Percentiles rank a stretch among this genome's conserved stretches.
phyloP scores from a whole-genome alignment of 768 basidiomycete genomes.

The Zangia roseola region DNA sequence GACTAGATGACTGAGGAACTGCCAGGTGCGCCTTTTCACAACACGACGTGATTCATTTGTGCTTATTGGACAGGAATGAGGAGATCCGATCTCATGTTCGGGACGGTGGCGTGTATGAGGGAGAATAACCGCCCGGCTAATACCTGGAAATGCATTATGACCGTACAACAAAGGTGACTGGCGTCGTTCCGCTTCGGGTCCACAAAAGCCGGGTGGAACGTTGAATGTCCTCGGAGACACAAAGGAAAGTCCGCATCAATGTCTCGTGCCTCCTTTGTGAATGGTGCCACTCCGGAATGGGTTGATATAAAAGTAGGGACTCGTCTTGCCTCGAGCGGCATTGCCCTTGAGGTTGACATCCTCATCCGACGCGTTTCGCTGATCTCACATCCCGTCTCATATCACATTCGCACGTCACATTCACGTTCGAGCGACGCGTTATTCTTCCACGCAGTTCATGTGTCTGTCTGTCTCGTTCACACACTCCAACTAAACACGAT shows the following conservation, averaged over 20 bases:
- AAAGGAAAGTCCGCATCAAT: background rate
- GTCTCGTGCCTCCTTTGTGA: background rate
- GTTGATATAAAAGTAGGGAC: background rate
- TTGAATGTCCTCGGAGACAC: background rate
- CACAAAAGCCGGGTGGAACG: no score
- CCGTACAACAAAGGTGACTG: constrained; percentile 6
- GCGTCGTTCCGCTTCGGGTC: no score
- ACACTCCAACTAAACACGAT: background rate
- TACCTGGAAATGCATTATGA: background rate
- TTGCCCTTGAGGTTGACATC: background rate
- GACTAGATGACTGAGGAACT: no score
- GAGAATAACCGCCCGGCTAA: background rate
- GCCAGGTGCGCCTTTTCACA: no score
- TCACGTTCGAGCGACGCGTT: background rate
- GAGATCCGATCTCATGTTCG: no score
- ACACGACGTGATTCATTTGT: no score
- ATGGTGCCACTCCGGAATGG: background rate
- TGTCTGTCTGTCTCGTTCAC: background rate
- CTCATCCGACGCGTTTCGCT: background rate
- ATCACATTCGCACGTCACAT: background rate
- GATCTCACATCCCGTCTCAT: background rate
- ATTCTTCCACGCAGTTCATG: background rate
- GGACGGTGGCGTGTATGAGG: no score
- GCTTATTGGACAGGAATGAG: no score
- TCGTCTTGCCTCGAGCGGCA: background rate